These are phyloP conservation scores for Colletotrichum tanaceti DNA, from an alignment of 2,329 filamentous ascomycete species.

Conservation along the genomic window DNA sequence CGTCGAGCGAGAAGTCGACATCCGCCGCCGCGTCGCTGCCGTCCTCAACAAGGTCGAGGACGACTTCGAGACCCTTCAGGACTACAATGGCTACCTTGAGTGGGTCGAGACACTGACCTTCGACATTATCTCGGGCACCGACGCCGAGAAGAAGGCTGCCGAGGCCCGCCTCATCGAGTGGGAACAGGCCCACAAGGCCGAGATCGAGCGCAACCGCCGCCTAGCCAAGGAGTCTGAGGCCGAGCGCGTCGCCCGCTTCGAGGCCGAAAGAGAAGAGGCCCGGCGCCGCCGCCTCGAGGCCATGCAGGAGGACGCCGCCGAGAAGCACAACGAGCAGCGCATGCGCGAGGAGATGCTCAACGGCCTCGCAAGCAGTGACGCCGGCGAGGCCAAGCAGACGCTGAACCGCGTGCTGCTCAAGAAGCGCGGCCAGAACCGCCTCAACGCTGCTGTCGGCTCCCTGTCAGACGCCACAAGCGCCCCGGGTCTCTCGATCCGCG, in stretches of 20 bases:
- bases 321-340: slow-evolving; percentile 71
- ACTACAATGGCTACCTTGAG: slow-evolving; percentile 95
- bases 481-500: slow-evolving; percentile 74
- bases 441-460: slow-evolving; percentile 48
- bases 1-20: slow-evolving; percentile 94
- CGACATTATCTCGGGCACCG: slow-evolving; percentile 80
- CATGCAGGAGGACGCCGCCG: slow-evolving; percentile 75
- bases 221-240: slow-evolving; percentile 68
- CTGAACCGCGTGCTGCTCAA: slow-evolving; percentile 75
- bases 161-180: slow-evolving; percentile 67
- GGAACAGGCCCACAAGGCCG: slow-evolving; percentile 76
- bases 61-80: slow-evolving; percentile 86
- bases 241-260: slow-evolving; percentile 64
- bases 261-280: slow-evolving; percentile 74
- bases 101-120: slow-evolving; percentile 90
- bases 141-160: slow-evolving; percentile 67
- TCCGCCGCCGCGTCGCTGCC: slow-evolving; percentile 79
- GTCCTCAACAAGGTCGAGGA: slow-evolving; percentile 91
- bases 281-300: slow-evolving; percentile 72
- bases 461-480: slow-evolving; percentile 49
- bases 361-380: slow-evolving; percentile 71
- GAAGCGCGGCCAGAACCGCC: slow-evolving; percentile 71
- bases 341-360: slow-evolving; percentile 77
- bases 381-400: slow-evolving; percentile 69
- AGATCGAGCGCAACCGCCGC: slow-evolving; percentile 71